Evolutionary conservation across 768 basidiomycete genomes (phyloP).

Genomic region (Fomitopsis serialis): DNA sequence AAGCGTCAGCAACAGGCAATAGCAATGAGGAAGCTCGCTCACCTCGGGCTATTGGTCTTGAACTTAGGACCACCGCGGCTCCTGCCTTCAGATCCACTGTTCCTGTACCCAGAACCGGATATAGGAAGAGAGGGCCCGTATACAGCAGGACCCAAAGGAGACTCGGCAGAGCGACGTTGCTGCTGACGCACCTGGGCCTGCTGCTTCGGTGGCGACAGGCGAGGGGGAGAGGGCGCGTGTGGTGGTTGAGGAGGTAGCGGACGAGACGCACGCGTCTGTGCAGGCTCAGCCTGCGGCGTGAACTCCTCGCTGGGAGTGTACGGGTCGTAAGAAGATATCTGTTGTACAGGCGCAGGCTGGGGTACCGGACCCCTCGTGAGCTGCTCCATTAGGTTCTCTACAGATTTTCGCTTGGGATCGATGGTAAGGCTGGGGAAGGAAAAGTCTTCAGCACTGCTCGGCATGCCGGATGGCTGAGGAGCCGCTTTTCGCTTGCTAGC

Average conservation of each 20-base stretch:
- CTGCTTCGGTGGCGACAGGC: conserved; percentile 61
- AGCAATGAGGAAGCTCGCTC: conserved; percentile 12
- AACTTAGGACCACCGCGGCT: conserved; percentile 36
- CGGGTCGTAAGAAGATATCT: conserved; percentile 23
- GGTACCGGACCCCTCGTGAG: conserved; percentile 45
- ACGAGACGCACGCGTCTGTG: conserved; percentile 46
- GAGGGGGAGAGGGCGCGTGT: conserved; percentile 42
- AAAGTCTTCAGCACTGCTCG: conserved; percentile 51
- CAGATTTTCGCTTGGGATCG: conserved; percentile 75
- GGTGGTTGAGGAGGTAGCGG: conserved; percentile 60
- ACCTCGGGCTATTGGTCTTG: conserved; percentile 57
- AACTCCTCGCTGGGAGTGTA: conserved; percentile 26
- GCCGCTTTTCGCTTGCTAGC: conserved; percentile 67
- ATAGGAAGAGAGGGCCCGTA: conserved; percentile 38
- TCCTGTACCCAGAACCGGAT: conserved; percentile 41
- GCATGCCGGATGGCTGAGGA: conserved; percentile 28
- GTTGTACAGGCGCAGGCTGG: conserved; percentile 21
- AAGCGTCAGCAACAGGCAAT: neutral
- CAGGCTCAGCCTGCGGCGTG: conserved; percentile 27
- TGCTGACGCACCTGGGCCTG: conserved; percentile 37
- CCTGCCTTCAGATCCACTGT: conserved; percentile 29
- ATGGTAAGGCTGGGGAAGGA: conserved; percentile 37
- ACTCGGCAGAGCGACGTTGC: conserved; percentile 46
- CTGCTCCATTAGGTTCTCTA: conserved; percentile 77
- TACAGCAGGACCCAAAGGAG: conserved; percentile 34